Evolutionary conservation across 306 rosid species (phyloP).

Genomic region (Quercus wislizeni): DNA sequence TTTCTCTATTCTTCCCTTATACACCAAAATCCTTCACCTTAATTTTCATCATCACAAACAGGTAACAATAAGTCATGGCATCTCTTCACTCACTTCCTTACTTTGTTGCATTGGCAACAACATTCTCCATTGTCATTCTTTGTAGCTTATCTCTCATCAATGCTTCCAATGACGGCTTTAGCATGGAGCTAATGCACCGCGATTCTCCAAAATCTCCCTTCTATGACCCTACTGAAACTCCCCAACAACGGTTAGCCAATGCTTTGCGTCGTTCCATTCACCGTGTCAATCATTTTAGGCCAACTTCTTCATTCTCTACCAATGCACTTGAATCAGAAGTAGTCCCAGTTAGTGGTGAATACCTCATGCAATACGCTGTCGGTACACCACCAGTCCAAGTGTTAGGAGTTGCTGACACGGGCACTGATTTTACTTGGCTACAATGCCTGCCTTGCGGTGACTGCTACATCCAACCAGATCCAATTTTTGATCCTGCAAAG

Average conservation of each 20-base stretch:
- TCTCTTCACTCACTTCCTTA: neutral
- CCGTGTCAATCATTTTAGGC: neutral
- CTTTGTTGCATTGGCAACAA: neutral
- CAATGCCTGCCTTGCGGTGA: constrained; percentile 48
- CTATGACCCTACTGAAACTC: neutral
- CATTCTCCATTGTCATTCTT: neutral
- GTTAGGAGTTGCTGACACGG: constrained; percentile 46
- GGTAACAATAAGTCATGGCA: neutral
- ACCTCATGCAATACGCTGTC: constrained; percentile 36
- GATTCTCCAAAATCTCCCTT: constrained; percentile 4
- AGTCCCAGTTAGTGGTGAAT: constrained; percentile 7
- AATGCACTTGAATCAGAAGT: neutral
- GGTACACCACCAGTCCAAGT: constrained; percentile 53
- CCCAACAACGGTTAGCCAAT: neutral
- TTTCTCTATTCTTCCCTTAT: neutral
- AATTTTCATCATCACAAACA: neutral
- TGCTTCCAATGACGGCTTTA: constrained; percentile 18
- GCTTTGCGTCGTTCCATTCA: constrained; percentile 11
- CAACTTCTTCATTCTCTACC: neutral
- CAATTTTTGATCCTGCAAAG: constrained; percentile 37
- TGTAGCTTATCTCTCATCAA: neutral
- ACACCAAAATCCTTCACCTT: neutral
- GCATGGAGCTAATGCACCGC: constrained; percentile 1
- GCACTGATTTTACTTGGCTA: constrained; percentile 52
- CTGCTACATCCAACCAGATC: constrained; percentile 40